Conservation (phyloP, 106 monocot genomes). For the Vanilla planifolia region DNA sequence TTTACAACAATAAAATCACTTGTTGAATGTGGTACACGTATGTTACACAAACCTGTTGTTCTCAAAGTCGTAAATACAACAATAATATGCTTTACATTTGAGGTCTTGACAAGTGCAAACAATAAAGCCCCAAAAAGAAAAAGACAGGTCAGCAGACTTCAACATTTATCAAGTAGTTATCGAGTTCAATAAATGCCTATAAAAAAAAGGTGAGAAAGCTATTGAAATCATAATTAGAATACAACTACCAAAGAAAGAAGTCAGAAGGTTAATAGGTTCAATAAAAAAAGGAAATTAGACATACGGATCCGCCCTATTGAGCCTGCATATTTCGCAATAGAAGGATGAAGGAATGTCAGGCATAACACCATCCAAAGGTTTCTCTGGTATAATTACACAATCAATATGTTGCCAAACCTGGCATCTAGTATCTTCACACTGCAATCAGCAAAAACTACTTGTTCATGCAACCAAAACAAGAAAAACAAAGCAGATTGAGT, state of each 20-base stretch:
- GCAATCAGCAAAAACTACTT: slow-evolving; percentile 19
- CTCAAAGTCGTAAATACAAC: too few species aligned
- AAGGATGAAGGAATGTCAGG: slow-evolving; percentile 46
- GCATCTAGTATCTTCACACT: slow-evolving; percentile 70
- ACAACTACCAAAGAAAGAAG: neutral
- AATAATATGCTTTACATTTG: too few species aligned
- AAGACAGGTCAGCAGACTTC: too few species aligned
- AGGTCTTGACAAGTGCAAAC: too few species aligned
- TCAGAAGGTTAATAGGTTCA: neutral
- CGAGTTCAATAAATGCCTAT: neutral
- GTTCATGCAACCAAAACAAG: slow-evolving; percentile 7
- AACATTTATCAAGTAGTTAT: too few species aligned
- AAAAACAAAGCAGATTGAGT: neutral
- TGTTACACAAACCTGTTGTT: too few species aligned
- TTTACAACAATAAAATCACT: too few species aligned
- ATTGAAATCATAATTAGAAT: neutral
- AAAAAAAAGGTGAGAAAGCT: too few species aligned
- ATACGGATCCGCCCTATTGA: slow-evolving; percentile 85
- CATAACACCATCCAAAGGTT: slow-evolving; percentile 37
- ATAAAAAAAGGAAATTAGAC: slow-evolving; percentile 23
- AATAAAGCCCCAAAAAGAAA: too few species aligned
- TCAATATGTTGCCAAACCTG: slow-evolving; percentile 65
- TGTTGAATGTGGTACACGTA: too few species aligned
- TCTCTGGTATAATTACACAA: slow-evolving; percentile 79
- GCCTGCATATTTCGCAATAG: slow-evolving; percentile 81